Evolutionary conservation across 2,329 filamentous ascomycete species (phyloP), one percentile per base, ranked within the genome.

Genomic region (Emericellopsis cladophorae): DNA sequence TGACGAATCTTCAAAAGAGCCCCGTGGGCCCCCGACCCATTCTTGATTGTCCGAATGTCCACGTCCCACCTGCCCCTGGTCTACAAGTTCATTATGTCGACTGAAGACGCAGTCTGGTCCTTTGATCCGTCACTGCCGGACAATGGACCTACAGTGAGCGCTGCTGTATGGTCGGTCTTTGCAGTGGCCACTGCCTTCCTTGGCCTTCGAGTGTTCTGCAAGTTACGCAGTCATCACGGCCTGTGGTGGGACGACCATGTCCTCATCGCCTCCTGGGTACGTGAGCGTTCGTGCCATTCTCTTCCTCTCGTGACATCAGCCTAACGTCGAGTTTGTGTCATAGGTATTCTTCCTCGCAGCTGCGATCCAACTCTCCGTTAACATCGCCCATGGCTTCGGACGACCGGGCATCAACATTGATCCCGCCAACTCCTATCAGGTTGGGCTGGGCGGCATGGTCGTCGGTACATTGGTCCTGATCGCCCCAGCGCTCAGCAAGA

Each of bases 401-500:
- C 36, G 10, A 24, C 23, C 23, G 33, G 18, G 15, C 18, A n/a
- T n/a, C 31, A 34, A 43, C 22, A 23, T 32, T 26, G 24, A 41
- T 41, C 39, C 26, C 36, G 33, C 26, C 11, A 32, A 32, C 11
- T 32, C 15, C 31, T 32, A 32, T 15, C 11, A 32, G 11, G 31
- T 32, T 12, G 31, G 31, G 15, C 15, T 32, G 31, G 31, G 41
- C 41, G 37, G 22, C 34, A 23, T 43, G 21, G n/a, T 42, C 38
- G 12, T 42, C 22, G 31, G 38, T 35, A 42, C 41, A 23, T 41
- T 45, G 37, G 39, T 29, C 14, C 39, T 37, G 12, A 35, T 41
- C 22, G 36, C 39, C 18, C 31, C 36, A n/a, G 44, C 49, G 4
- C 51, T 45, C 47, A 51, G 51, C 44, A 57, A 57, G 43, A 51